Evolutionary conservation across 129 eudicot species (phyloP), one percentile per base, ranked within the genome.

Genomic region (Centella asiatica): DNA sequence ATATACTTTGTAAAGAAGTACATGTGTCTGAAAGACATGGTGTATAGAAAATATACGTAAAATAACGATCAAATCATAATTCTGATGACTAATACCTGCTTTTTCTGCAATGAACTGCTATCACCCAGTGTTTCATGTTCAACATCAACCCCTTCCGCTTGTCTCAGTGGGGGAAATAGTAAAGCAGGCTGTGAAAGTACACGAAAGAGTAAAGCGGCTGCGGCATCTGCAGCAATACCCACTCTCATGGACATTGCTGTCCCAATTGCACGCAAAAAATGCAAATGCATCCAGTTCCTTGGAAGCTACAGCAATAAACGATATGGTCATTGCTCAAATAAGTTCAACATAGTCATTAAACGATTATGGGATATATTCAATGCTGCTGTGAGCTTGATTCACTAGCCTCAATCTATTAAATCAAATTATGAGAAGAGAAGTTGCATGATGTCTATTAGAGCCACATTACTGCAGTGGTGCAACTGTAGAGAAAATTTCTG

Each of bases 241-340:
- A 81, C 94, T 82, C 95, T 78, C 90, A 84, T 84, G 18, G 98
- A 92, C 95, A 92, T 92, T 39, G 98, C 98, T 44, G 89, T 78
- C 46, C 98, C 98, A 60, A 92, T 92, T 64, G 98, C 98, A 22
- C 98, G 89, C 77, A 92, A 58, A 68, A 92, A 92, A 76, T 92
- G 98, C 77, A 92, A 83, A 76, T 92, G 98, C 98, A 92, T 81
- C 98, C 98, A 92, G 68, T 92, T 92, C 74, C 94, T 81, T 27
- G 95, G 98, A 62, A 92, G 94, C 98, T 92, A 71, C 76, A 82
- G 44, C 34, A 55, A 66, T 57, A 49, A 66, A 58, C 62, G 23
- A 55, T 64, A 61, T 1, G 46, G 59, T 76, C 33, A 71, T 34
- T 8, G 46, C 44, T 52, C 58, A 22, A 12, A n/a, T n/a, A n/a